Base-by-base conservation (phyloP, 2,329 filamentous ascomycete genomes). In the Hypoxylon sp. region DNA sequence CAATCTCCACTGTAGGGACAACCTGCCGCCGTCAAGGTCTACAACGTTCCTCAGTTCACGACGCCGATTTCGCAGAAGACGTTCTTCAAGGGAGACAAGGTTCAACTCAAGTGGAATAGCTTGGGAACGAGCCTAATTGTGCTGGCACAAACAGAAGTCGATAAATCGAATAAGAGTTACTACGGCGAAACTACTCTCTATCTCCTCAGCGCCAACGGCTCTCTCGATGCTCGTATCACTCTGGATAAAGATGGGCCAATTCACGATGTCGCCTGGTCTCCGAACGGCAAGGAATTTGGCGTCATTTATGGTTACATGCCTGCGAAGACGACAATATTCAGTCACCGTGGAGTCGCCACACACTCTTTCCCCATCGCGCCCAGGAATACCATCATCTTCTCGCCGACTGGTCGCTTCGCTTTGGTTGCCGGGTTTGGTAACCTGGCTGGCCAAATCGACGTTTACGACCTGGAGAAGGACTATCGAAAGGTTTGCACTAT, bases 31-130 rank as follows among this genome's bases (percentile, higher is more conserved):
- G 94, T 98, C 80, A 97, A 97, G 82, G 92, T 98, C 67, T 99
- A 92, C 84, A 93, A 95, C 73, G 92, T 98, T 36, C 95, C 96
- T 45, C 87, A 96, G 74, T 98, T 98, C 82, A 87, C 82, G 70
- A 84, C 84, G 58, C 90, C 94, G 3, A 90, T 97, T 53, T 98
- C 95, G 41, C 95, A 98, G 80, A 99, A 99, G 90, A 98, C 92
- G 1, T 99, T 99, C 79, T 99, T 94, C 89, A 99, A 99, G 85
- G 94, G 94, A 70, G 96, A 99, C 85, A 98, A 98, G 85, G 95
- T 99, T 51, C 94, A 98, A 82, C 85, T 99, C 78, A 98, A 98
- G 84, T 99, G 96, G 96, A 99, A 99, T 82, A 89, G 91, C 73
- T 86, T 93, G 68, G 96, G 96, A 58, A 97, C 94, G 38, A 95